Base-by-base conservation (phyloP, 371 early-diverging fungal genomes). In the Mucor piriformis region DNA sequence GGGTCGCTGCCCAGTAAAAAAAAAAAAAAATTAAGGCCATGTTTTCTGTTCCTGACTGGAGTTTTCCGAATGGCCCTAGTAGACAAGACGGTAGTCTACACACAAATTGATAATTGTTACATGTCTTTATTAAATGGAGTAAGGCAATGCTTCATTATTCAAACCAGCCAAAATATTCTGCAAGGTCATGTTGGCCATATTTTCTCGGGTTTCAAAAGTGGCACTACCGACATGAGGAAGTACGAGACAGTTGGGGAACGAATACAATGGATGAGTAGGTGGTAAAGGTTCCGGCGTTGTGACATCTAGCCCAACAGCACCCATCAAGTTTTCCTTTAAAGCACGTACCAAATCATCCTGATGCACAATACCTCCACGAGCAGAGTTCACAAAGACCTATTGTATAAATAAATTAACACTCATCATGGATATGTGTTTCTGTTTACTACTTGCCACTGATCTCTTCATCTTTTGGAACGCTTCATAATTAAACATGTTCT, bases 241-340 rank as follows among this genome's bases (percentile, higher is more conserved):
- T 5, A 93, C 81, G 3, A 88, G 66, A 54, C 90, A 90, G 29
- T 86, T 87, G 12, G 81, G 76, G 33, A 88, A 83, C 16, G 69
- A 49, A 11, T 85, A 76, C 16, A 95, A 67, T 52, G 79, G 74
- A 68, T 89, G 82, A 27, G 80, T 72, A 2, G 70, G 50, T 3
- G 86, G 82, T 57, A 95, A 62, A 6, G 95, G 95, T 62, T 95
- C 96, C 0, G 95, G 95, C 18, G 87, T 87, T 0, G 93, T 93
- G 8, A 95, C 95, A 71, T 95, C 95, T 50, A 95, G 66, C 25
- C 92, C 95, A 5, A 85, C 92, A 21, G 85, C 86, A 12, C 82
- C 91, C 42, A 92, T 69, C 43, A 69, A 59, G 0, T 80, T 77
- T n/a, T 83, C 79, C 15, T 84, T 70, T 46, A 95, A 67, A 5